phyloP scores from a whole-genome alignment of 2,329 filamentous ascomycete species.

The Diplodia intermedia region DNA sequence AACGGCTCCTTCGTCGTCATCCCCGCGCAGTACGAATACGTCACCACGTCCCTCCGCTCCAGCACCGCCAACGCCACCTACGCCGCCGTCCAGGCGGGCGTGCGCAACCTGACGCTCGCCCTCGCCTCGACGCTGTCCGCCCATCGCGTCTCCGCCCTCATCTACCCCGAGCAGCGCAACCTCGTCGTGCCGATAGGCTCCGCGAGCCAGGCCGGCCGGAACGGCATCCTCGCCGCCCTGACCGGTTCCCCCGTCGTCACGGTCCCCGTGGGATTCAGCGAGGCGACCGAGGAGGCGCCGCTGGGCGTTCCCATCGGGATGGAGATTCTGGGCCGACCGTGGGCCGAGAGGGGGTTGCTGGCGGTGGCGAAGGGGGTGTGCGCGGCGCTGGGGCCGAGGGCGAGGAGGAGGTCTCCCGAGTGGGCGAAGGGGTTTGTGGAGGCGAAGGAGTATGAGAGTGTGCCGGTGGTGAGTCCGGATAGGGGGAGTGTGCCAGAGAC shows the following conservation, averaged over 20 bases:
- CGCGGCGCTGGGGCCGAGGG: slow-evolving; percentile 44
- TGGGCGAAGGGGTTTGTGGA: slow-evolving; percentile 54
- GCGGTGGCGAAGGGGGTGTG: slow-evolving; percentile 62
- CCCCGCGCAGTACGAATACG: slow-evolving; percentile 63
- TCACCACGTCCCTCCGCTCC: slow-evolving; percentile 59
- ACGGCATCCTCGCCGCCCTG: slow-evolving; percentile 62
- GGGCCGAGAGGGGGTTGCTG: slow-evolving; percentile 62
- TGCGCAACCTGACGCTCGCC: slow-evolving; percentile 60
- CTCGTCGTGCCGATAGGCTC: slow-evolving; percentile 66
- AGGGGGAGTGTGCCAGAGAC: slow-evolving; percentile 50
- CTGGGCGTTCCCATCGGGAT: slow-evolving; percentile 68
- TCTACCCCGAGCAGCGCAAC: slow-evolving; percentile 71
- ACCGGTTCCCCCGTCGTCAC: slow-evolving; percentile 62
- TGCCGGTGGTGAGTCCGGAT: slow-evolving; percentile 57
- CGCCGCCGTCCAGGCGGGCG: slow-evolving; percentile 53
- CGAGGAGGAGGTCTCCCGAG: slow-evolving; percentile 56
- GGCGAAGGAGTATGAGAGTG: slow-evolving; percentile 48
- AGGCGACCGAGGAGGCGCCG: slow-evolving; percentile 56
- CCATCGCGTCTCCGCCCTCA: slow-evolving; percentile 62
- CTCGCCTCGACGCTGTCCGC: slow-evolving; percentile 59
- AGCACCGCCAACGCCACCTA: slow-evolving; percentile 63
- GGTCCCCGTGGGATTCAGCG: slow-evolving; percentile 62
- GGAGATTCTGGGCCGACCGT: slow-evolving; percentile 66
- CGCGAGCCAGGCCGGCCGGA: slow-evolving; percentile 65
- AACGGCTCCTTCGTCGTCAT: slow-evolving; percentile 64